These are phyloP conservation scores for Fraxinus xanthoxyloides DNA, from an alignment of 305 asterid genomes.

Conservation along the genomic window DNA sequence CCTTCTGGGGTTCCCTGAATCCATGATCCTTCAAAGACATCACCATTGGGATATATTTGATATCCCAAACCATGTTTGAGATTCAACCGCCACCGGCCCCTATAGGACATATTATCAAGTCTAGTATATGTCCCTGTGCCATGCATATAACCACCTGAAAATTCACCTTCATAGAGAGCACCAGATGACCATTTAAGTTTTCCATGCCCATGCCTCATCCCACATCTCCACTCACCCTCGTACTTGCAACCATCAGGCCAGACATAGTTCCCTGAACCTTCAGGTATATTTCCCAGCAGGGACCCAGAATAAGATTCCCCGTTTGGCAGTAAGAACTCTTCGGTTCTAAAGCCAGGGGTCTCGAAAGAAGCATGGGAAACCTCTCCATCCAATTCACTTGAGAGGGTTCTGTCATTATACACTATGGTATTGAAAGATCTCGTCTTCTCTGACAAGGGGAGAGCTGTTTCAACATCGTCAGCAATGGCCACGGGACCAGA, in stretches of 20 bases:
- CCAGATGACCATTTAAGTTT: slow-evolving; percentile 79
- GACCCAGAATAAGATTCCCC: slow-evolving; percentile 76
- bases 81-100: slow-evolving; percentile 83
- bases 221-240: slow-evolving; percentile 89
- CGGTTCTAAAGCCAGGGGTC: slow-evolving; percentile 40
- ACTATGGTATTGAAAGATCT: slow-evolving; percentile 44
- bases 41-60: slow-evolving; percentile 75
- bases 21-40: slow-evolving; percentile 91
- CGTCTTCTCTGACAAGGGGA: slow-evolving; percentile 56
- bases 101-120: slow-evolving; percentile 45
- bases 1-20: slow-evolving; percentile 90
- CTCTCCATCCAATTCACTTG: slow-evolving; percentile 49
- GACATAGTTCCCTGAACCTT: slow-evolving; percentile 71
- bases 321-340: slow-evolving; percentile 48
- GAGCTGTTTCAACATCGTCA: slow-evolving; percentile 44
- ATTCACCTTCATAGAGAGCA: slow-evolving; percentile 85
- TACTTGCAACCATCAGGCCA: slow-evolving; percentile 94
- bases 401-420: slow-evolving; percentile 34
- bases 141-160: slow-evolving; percentile 82
- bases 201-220: slow-evolving; percentile 92
- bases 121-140: slow-evolving; percentile 72
- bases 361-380: slow-evolving; percentile 50
- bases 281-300: slow-evolving; percentile 62
- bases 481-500: slow-evolving; percentile 74
- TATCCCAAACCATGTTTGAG: slow-evolving; percentile 93